Base-by-base conservation (phyloP, 768 basidiomycete genomes). In the Leccinum sublutescens region DNA sequence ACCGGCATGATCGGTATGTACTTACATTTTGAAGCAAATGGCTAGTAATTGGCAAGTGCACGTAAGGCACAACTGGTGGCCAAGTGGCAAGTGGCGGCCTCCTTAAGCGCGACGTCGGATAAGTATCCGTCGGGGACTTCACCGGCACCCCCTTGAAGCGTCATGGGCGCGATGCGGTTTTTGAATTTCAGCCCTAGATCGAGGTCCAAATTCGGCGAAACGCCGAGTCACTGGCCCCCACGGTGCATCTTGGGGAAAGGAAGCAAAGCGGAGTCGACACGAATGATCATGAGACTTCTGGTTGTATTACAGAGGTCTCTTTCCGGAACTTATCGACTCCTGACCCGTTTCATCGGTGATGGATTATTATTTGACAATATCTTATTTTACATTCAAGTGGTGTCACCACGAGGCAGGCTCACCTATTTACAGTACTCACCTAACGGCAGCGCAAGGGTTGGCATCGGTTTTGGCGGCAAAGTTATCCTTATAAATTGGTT, bases 401-500 rank as follows among this genome's bases (percentile, higher is more conserved):
- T 55, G 33, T 38, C 19, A 27, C 27, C 50, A 51, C 31, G 50
- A 51, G 50, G 50, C 27, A 23, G 33, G 33, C 15, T 43, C 29
- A 52, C 15, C n/a, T 12, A 31, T 49, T 57, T 54, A 29, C 29
- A 29, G 29, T 29, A 33, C 56, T 50, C 38, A 43, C 48, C 11
- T 65, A 55, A 68, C 67, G 67, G 67, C 67, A 68, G 33, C 47
- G 52, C 23, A 55, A 62, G 33, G 64, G 60, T 36, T 36, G 34
- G 34, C 57, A 40, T 47, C 38, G 51, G 47, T 60, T 45, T 45
- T 19, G 54, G 52, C 57, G 53, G 51, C n/a, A 4, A 43, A 36
- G n/a, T 21, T 10, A 17, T 49, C 12, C 19, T 56, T 68, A 68
- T 68, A 68, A 68, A 68, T 70, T 62, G 49, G 49, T 49, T 54